phyloP scores from a whole-genome alignment of 495 filamentous ascomycete genomes.

The Hypoxylon lienhwacheense region DNA sequence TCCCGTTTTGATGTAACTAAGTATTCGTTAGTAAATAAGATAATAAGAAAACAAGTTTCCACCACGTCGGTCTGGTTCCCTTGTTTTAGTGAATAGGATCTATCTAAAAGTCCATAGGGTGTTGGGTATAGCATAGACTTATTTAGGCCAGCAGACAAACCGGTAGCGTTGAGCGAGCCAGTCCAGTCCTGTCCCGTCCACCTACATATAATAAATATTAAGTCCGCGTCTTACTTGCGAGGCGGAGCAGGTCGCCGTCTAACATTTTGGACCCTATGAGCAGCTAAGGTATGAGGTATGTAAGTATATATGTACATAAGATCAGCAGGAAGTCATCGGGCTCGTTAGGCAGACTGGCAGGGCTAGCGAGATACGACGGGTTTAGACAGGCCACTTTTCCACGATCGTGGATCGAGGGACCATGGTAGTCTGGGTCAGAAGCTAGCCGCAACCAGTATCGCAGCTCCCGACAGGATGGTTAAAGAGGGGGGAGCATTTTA shows the following conservation, averaged over 20 bases:
- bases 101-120: not conserved
- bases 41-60: conserved; percentile 5
- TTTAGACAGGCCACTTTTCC: not conserved
- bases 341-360: not conserved
- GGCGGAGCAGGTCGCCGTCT: conserved; percentile 12
- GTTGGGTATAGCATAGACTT: not conserved
- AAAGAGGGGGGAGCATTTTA: no score
- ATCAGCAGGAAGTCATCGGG: not conserved
- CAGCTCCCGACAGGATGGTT: conserved; percentile 22
- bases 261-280: not conserved
- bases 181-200: no score
- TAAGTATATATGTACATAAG: not conserved
- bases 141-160: no score
- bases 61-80: not conserved
- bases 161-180: conserved; percentile 6
- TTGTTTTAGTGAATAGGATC: not conserved
- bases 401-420: not conserved
- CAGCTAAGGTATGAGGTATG: no score
- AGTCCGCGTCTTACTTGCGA: not conserved
- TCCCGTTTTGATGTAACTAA: conserved; percentile 1
- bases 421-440: not conserved
- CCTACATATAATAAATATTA: no score
- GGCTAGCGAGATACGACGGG: not conserved
- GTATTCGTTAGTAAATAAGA: conserved; percentile 3
- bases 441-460: not conserved